These are phyloP conservation scores for Typha latifolia DNA, from an alignment of 176 grass and related monocot species.

Conservation along the genomic window DNA sequence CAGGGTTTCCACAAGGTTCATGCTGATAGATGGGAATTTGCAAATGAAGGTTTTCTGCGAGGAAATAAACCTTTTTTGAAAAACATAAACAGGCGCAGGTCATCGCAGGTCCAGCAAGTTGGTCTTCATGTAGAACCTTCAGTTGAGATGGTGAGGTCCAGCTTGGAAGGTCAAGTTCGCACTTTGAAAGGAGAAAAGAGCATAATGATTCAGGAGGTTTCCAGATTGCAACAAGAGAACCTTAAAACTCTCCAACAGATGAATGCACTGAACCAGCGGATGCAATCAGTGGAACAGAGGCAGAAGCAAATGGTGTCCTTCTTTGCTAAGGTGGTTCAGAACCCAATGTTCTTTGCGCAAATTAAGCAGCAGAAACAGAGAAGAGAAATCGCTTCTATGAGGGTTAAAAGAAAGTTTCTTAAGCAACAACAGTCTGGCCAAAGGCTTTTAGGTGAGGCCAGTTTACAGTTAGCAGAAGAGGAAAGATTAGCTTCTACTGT, in stretches of 20 bases:
- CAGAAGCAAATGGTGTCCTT: conserved; percentile 93
- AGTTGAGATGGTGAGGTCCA: conserved; percentile 20
- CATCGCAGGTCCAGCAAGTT: conserved; percentile 45
- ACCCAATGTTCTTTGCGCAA: conserved; percentile 48
- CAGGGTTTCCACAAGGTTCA: conserved; percentile 91
- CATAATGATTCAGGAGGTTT: conserved; percentile 49
- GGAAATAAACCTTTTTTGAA: conserved; percentile 58
- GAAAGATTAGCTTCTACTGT: conserved; percentile 15
- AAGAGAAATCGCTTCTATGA: conserved; percentile 25
- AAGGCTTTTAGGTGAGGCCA: conserved; percentile 35
- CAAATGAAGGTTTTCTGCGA: conserved; percentile 66
- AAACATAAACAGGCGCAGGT: conserved; percentile 72
- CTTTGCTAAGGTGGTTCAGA: conserved; percentile 61
- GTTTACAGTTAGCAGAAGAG: conserved; percentile 11
- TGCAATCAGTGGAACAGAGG: conserved; percentile 56
- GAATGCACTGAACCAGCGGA: conserved; percentile 51
- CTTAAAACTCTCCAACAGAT: conserved; percentile 51
- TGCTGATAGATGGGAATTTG: conserved; percentile 94
- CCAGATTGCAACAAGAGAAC: conserved; percentile 60
- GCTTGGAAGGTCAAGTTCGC: conserved; percentile 48
- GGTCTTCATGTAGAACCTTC: conserved; percentile 32
- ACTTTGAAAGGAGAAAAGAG: conserved; percentile 49
- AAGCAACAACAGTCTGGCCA: conserved; percentile 34
- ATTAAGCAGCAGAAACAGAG: conserved; percentile 49
- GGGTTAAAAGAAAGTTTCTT: conserved; percentile 57